A percentile compares a stretch with the other conserved stretches of the same genome.
Evolutionary conservation across 495 filamentous ascomycete species (phyloP).

Genomic region (Aspergillus mulundensis): DNA sequence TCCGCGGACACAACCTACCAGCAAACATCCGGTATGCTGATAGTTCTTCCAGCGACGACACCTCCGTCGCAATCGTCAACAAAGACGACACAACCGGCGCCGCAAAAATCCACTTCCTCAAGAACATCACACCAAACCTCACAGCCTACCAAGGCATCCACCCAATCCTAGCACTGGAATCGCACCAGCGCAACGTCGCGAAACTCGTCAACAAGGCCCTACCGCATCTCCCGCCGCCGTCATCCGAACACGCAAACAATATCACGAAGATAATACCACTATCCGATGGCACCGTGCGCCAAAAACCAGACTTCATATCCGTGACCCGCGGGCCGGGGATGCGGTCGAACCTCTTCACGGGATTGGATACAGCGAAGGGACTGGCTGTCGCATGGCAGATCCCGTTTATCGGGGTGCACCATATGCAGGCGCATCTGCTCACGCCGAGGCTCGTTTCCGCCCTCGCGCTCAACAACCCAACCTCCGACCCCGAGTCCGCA

Average conservation of each 20-base stretch:
- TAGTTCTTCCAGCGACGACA: constrained; percentile 66
- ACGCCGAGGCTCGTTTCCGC: constrained; percentile 78
- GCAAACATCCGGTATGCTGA: too few species aligned
- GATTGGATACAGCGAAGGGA: constrained; percentile 83
- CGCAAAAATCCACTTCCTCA: constrained; percentile 68
- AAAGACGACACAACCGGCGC: constrained; percentile 40
- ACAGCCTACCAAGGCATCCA: constrained; percentile 69
- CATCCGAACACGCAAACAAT: constrained; percentile 8
- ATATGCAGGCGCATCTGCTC: constrained; percentile 95
- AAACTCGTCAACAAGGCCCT: constrained; percentile 63
- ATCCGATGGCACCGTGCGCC: constrained; percentile 22
- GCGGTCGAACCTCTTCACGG: constrained; percentile 65
- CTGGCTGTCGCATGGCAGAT: constrained; percentile 77
- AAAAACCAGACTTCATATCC: constrained; percentile 72
- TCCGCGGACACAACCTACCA: background rate
- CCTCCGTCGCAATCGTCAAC: constrained; percentile 80
- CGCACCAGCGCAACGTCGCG: constrained; percentile 66
- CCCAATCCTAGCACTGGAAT: constrained; percentile 66
- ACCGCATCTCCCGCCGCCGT: constrained; percentile 40
- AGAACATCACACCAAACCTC: constrained; percentile 77
- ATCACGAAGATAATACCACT: constrained; percentile 13
- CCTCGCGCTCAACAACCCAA: constrained; percentile 26
- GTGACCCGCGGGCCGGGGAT: constrained; percentile 92
- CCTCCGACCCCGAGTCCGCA: background rate
- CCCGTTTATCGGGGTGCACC: constrained; percentile 80